Conservation (phyloP, 345 rosid genomes). For the Carallia brachiata region DNA sequence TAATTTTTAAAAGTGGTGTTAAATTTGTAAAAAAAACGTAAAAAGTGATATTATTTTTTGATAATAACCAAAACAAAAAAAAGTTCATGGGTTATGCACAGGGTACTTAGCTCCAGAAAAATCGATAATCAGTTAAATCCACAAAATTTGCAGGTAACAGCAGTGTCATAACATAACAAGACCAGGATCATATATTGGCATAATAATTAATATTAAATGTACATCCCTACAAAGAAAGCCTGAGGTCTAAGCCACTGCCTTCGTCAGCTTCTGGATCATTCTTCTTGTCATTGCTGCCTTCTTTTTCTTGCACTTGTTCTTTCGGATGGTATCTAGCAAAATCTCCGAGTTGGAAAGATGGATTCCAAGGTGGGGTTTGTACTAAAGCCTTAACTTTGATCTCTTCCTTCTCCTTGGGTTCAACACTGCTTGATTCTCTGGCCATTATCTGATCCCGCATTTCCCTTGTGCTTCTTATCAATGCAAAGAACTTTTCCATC, state of each 20-base stretch:
- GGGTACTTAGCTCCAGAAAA: too few relatives aligned
- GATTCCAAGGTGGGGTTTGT: slow-evolving; percentile 29
- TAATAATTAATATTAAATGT: too few relatives aligned
- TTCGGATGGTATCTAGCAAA: slow-evolving; percentile 19
- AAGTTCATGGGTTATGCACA: too few relatives aligned
- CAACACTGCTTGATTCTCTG: neutral
- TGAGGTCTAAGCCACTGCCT: slow-evolving; percentile 38
- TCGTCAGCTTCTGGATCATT: neutral
- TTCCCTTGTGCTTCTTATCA: slow-evolving; percentile 49
- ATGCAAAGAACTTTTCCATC: slow-evolving; percentile 55
- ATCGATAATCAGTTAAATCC: too few relatives aligned
- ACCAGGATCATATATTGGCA: too few relatives aligned
- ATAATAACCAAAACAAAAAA: too few relatives aligned
- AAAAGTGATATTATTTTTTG: too few relatives aligned
- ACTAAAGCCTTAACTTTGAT: slow-evolving; percentile 7
- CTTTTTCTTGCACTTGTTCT: neutral
- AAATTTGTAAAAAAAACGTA: too few relatives aligned
- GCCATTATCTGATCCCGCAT: slow-evolving; percentile 20
- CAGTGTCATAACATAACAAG: too few relatives aligned
- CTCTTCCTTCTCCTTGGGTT: slow-evolving; percentile 5
- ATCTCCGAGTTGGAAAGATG: slow-evolving; percentile 50
- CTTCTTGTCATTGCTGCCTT: neutral
- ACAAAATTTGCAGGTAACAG: too few relatives aligned
- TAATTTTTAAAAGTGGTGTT: too few relatives aligned
- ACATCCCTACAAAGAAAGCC: slow-evolving; percentile 45